Conservation (phyloP, 2,329 filamentous ascomycete genomes). For the Zymoseptoria tritici region DNA sequence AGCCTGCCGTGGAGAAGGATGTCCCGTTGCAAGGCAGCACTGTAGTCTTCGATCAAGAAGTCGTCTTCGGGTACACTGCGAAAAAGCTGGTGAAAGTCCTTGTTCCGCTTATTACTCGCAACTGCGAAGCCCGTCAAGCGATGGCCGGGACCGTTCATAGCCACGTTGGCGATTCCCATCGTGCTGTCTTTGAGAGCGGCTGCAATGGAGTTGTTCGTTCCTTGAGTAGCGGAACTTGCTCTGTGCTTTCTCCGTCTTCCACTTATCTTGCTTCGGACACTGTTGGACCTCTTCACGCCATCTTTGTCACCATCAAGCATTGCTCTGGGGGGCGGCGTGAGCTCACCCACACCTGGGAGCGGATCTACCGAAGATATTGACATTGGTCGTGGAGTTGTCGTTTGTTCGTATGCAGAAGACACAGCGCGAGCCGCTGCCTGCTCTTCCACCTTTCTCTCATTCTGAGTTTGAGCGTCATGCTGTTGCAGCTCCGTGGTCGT, state of each 20-base stretch:
- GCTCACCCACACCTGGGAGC: constrained; percentile 44
- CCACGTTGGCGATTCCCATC: constrained; percentile 59
- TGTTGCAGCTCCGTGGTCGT: constrained; percentile 53
- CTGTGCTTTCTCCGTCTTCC: constrained; percentile 58
- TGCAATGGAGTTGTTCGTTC: constrained; percentile 62
- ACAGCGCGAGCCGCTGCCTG: constrained; percentile 53
- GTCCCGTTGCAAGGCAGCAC: constrained; percentile 89
- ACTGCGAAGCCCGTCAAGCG: constrained; percentile 92
- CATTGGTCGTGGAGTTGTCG: constrained; percentile 29
- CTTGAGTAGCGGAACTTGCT: constrained; percentile 64
- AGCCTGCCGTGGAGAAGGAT: constrained; percentile 89
- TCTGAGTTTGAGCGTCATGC: constrained; percentile 33
- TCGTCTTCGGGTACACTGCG: constrained; percentile 97
- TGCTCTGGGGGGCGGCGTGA: constrained; percentile 57
- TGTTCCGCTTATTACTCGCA: constrained; percentile 90
- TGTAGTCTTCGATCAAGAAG: constrained; percentile 97
- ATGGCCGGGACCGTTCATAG: constrained; percentile 52
- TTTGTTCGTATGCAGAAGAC: constrained; percentile 51
- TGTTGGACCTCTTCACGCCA: constrained; percentile 47
- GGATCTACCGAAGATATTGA: constrained; percentile 35
- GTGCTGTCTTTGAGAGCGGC: constrained; percentile 66
- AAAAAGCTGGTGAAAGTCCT: constrained; percentile 89
- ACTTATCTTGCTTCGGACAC: constrained; percentile 48
- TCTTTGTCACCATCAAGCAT: constrained; percentile 52
- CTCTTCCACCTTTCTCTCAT: constrained; percentile 54